A percentile compares a stretch with the other conserved stretches of the same genome.
Evolutionary conservation across 192 early-diverging fungal genomes (phyloP).

Genomic region (Mortierella hygrophila): DNA sequence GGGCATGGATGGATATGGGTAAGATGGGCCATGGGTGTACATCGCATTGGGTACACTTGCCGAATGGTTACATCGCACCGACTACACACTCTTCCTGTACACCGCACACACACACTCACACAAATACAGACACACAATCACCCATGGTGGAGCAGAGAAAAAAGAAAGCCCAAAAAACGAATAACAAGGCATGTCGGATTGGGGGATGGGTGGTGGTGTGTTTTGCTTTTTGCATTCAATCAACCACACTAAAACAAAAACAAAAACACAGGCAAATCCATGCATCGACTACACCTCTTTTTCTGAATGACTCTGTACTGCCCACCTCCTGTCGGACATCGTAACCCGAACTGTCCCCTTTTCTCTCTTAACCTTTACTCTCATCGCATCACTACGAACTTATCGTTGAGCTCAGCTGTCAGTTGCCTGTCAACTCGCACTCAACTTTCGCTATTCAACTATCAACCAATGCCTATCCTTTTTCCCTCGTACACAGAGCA

Average conservation of each 20-base stretch:
- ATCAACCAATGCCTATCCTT: not conserved
- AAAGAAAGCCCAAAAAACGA: too few species aligned
- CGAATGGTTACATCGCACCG: too few species aligned
- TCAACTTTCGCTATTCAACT: not conserved
- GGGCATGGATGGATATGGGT: constrained; percentile 14
- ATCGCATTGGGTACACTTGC: not conserved
- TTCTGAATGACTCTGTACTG: too few species aligned
- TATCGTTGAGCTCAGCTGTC: constrained; percentile 1
- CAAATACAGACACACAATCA: too few species aligned
- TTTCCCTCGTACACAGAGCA: not conserved
- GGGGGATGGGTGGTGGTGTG: too few species aligned
- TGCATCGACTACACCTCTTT: not conserved
- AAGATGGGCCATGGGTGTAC: not conserved
- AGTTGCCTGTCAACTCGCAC: not conserved
- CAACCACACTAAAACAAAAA: too few species aligned
- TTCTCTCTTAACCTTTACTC: not conserved
- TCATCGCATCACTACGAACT: not conserved
- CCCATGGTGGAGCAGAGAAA: too few species aligned
- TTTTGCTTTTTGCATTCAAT: too few species aligned
- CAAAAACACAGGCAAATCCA: not conserved
- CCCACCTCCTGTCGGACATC: constrained; percentile 1
- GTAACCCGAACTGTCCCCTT: not conserved
- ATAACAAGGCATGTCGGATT: too few species aligned
- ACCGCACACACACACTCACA: not conserved
- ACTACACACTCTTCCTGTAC: not conserved